Conservation (phyloP, 345 rosid genomes). For the Cardamine chenopodiifolia region DNA sequence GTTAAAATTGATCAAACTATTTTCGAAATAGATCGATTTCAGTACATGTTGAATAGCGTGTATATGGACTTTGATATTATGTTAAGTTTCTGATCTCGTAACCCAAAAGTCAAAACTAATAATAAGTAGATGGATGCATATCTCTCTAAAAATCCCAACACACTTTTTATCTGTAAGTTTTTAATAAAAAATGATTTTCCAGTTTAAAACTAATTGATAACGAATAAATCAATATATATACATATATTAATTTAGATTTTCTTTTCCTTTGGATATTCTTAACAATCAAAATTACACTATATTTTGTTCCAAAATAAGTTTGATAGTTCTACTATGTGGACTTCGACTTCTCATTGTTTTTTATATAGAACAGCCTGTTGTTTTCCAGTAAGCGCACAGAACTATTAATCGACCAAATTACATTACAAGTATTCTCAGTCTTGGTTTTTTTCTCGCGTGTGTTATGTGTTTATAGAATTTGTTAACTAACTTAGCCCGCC, state of each 20-base stretch:
- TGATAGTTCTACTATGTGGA: constrained; percentile 2
- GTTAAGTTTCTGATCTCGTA: too few species aligned
- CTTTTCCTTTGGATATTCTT: not conserved
- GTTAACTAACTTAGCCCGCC: constrained; percentile 18
- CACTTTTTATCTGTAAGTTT: too few species aligned
- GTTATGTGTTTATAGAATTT: not conserved
- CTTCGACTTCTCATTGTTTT: not conserved
- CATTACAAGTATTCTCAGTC: not conserved
- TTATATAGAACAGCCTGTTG: not conserved
- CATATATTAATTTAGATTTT: not conserved
- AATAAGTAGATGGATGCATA: too few species aligned
- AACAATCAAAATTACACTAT: not conserved
- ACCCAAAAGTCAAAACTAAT: too few species aligned
- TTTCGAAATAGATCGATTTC: too few species aligned
- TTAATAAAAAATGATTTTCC: not conserved
- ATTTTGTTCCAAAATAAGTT: not conserved
- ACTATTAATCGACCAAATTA: not conserved
- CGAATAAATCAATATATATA: not conserved
- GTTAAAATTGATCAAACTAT: not conserved
- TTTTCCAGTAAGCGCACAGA: not conserved
- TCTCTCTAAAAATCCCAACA: too few species aligned
- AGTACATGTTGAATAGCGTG: too few species aligned
- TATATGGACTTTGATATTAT: too few species aligned
- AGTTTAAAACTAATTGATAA: not conserved
- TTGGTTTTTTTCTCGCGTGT: not conserved